phyloP scores from a whole-genome alignment of 2,329 filamentous ascomycete species.

The Fusarium armeniacum region DNA sequence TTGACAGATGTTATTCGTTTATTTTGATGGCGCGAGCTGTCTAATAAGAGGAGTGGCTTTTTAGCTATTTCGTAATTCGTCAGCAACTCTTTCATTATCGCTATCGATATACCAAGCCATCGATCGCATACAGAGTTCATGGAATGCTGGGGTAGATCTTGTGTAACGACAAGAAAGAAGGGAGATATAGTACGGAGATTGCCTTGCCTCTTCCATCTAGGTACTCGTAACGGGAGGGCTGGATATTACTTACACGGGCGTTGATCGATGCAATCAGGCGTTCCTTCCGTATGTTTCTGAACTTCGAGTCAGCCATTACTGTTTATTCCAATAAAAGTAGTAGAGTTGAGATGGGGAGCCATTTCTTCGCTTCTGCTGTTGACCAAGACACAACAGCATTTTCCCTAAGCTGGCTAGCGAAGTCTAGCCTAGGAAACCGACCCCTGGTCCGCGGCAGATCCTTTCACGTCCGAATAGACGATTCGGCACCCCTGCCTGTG shows the following conservation, averaged over 20 bases:
- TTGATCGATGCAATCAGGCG: not conserved
- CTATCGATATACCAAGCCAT: constrained; percentile 1
- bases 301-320: not conserved
- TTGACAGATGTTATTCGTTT: not conserved
- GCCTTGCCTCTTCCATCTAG: constrained; percentile 11
- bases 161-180: not conserved
- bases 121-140: not conserved
- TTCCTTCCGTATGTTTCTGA: not conserved
- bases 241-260: constrained; percentile 5
- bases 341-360: not conserved
- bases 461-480: constrained; percentile 12
- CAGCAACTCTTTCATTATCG: constrained; percentile 16
- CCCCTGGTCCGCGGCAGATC: constrained; percentile 22
- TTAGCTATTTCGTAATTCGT: constrained; percentile 14
- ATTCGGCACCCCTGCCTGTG: constrained; percentile 14
- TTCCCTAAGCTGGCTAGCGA: not conserved
- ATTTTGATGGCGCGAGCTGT: not conserved
- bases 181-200: not conserved
- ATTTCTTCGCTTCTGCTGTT: not conserved
- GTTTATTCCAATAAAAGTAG: not conserved
- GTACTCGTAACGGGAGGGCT: not conserved
- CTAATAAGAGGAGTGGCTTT: constrained; percentile 11
- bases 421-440: constrained; percentile 5
- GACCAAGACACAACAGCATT: not conserved
- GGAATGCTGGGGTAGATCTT: constrained; percentile 12